A percentile compares a stretch with the other conserved stretches of the same genome.
Evolutionary conservation across 352 stramenopile genomes (phyloP).

Genomic region (Phytophthora europaea): DNA sequence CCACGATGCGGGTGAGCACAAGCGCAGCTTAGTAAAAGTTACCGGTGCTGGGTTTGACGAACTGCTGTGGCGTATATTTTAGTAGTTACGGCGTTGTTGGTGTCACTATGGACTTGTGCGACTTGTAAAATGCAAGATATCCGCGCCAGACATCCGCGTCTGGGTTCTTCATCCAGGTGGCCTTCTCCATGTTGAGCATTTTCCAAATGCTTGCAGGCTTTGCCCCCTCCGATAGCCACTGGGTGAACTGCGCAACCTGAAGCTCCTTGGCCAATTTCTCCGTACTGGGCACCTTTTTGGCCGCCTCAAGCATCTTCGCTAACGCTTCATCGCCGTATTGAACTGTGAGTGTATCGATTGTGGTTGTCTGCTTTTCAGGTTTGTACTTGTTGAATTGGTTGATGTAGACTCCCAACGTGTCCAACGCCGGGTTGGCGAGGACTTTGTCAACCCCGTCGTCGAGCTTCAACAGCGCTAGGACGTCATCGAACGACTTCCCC

Average conservation of each 20-base stretch:
- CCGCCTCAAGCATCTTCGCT: conserved; percentile 8
- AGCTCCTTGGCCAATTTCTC: conserved; percentile 5
- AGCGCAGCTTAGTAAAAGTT: too few relatives aligned
- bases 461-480: not conserved
- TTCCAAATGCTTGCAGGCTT: conserved; percentile 10
- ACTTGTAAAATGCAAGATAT: conserved; percentile 10
- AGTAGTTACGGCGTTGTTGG: too few relatives aligned
- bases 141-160: conserved; percentile 6
- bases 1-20: too few relatives aligned
- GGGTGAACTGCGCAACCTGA: conserved; percentile 10
- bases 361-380: not conserved
- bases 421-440: not conserved
- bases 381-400: not conserved
- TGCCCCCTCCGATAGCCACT: conserved; percentile 6
- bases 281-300: conserved; percentile 11
- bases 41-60: too few relatives aligned
- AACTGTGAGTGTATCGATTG: not conserved
- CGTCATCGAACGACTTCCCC: not conserved
- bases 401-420: not conserved
- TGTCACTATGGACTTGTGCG: not conserved
- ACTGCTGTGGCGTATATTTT: too few relatives aligned
- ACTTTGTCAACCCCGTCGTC: not conserved
- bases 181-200: conserved; percentile 13
- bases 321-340: conserved; percentile 4
- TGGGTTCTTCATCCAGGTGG: not conserved